Conservation (phyloP, 2,329 filamentous ascomycete genomes). For the Calonectria fujianensis region DNA sequence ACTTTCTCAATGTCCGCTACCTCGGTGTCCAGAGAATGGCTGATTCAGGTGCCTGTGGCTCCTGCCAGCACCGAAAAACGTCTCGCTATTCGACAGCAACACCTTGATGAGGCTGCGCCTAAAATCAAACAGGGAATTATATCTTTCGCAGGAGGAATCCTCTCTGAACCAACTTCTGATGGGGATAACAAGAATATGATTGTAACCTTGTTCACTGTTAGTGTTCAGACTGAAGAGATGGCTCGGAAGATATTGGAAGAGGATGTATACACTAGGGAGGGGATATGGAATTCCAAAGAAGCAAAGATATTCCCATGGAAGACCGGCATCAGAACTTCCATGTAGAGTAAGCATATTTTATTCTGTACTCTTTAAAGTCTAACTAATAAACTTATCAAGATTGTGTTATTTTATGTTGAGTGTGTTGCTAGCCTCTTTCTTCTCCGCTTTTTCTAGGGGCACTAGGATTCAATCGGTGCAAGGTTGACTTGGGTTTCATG, state of each 20-base stretch:
- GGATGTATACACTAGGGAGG: constrained; percentile 18
- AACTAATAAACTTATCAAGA: background rate
- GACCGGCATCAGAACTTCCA: constrained; percentile 7
- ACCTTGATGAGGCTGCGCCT: constrained; percentile 20
- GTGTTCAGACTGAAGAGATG: constrained; percentile 8
- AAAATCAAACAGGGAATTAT: constrained; percentile 26
- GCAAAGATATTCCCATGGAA: constrained; percentile 30
- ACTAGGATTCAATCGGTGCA: no score
- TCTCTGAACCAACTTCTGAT: constrained; percentile 13
- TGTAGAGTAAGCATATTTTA: background rate
- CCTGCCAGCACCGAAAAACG: constrained; percentile 19
- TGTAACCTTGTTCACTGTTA: constrained; percentile 11
- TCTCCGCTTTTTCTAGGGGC: no score
- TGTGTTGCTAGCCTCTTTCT: no score
- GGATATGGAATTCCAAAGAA: constrained; percentile 10
- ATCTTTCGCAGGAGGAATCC: constrained; percentile 21
- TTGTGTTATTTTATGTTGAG: no score
- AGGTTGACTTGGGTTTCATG: no score
- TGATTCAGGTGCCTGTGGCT: constrained; percentile 13
- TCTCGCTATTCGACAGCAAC: constrained; percentile 17
- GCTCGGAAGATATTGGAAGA: constrained; percentile 26
- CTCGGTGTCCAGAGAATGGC: constrained; percentile 16
- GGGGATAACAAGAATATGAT: constrained; percentile 31
- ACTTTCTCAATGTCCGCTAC: background rate
- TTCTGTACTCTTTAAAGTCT: background rate